Evolutionary conservation across 129 eudicot species (phyloP).

Genomic region (Pittosporum tobira): DNA sequence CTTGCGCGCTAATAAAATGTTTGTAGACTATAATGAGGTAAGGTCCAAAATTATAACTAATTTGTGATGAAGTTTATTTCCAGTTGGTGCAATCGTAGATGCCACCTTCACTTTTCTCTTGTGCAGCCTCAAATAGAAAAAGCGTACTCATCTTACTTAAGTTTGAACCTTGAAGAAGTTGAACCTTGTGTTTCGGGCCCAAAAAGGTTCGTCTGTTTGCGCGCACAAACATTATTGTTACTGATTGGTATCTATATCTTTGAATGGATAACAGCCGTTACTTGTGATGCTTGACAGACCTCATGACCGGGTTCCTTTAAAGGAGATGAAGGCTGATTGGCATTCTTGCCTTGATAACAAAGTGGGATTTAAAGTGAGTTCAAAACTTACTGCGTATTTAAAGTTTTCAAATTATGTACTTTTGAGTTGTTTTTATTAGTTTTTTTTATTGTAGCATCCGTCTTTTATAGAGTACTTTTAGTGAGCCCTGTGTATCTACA

Average conservation of each 20-base stretch:
- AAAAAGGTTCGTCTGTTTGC: constrained; percentile 46
- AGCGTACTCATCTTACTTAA: constrained; percentile 69
- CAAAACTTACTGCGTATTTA: neutral
- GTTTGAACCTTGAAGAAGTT: constrained; percentile 65
- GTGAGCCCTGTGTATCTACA: neutral
- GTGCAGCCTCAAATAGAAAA: constrained; percentile 86
- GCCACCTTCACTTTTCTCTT: neutral
- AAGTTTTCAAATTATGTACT: neutral
- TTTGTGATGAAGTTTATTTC: neutral
- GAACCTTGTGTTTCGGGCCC: constrained; percentile 97
- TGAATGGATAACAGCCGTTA: neutral
- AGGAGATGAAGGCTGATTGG: constrained; percentile 94
- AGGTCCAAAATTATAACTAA: neutral
- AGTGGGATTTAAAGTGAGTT: constrained; percentile 85
- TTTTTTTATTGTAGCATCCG: neutral
- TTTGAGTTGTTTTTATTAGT: neutral
- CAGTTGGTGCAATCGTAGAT: neutral
- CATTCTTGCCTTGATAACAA: constrained; percentile 76
- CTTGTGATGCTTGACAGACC: constrained; percentile 42
- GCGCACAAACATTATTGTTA: neutral
- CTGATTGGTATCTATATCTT: neutral
- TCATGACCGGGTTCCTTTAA: constrained; percentile 86
- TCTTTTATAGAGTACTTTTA: neutral
- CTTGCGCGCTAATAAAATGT: constrained; percentile 93
- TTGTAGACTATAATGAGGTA: constrained; percentile 90